A percentile compares a stretch with the other conserved stretches of the same genome.
phyloP scores from a whole-genome alignment of 805 yeast species.

The Candida rishiriensis region DNA sequence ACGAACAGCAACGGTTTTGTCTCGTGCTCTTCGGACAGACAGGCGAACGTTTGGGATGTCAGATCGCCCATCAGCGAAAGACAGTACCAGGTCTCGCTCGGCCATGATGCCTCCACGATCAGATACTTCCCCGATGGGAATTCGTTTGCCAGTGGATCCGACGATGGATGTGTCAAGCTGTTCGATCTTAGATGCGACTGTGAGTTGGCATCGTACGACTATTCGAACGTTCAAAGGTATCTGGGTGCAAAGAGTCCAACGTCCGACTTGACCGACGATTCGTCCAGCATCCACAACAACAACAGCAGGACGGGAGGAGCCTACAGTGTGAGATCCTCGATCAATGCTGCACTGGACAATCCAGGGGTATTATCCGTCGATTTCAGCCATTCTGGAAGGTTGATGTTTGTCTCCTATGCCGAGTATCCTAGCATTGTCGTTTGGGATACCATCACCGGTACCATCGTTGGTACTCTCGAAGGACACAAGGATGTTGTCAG shows the following conservation, averaged over 20 bases:
- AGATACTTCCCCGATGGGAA: slow-evolving; percentile 67
- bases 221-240: slow-evolving; percentile 14
- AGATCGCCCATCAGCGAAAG: slow-evolving; percentile 37
- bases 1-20: slow-evolving; percentile 37
- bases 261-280: slow-evolving; percentile 7
- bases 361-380: slow-evolving; percentile 74
- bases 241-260: slow-evolving; percentile 1
- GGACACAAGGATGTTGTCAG: slow-evolving; percentile 63
- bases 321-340: slow-evolving; percentile 20
- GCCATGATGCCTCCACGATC: slow-evolving; percentile 57
- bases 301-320: neutral
- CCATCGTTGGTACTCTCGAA: slow-evolving; percentile 59
- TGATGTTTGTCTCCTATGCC: slow-evolving; percentile 70
- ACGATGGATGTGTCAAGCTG: slow-evolving; percentile 66
- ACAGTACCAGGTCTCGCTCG: slow-evolving; percentile 47
- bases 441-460: slow-evolving; percentile 72
- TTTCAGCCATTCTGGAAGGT: slow-evolving; percentile 68
- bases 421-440: slow-evolving; percentile 63
- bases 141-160: slow-evolving; percentile 71
- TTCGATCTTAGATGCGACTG: slow-evolving; percentile 79
- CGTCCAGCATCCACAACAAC: slow-evolving; percentile 4
- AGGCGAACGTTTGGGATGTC: slow-evolving; percentile 62
- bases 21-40: slow-evolving; percentile 67
- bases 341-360: slow-evolving; percentile 40
- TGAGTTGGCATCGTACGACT: slow-evolving; percentile 47